These are phyloP conservation scores for Santalum album DNA, from an alignment of 164 flowering plant genomes.

Conservation along the genomic window DNA sequence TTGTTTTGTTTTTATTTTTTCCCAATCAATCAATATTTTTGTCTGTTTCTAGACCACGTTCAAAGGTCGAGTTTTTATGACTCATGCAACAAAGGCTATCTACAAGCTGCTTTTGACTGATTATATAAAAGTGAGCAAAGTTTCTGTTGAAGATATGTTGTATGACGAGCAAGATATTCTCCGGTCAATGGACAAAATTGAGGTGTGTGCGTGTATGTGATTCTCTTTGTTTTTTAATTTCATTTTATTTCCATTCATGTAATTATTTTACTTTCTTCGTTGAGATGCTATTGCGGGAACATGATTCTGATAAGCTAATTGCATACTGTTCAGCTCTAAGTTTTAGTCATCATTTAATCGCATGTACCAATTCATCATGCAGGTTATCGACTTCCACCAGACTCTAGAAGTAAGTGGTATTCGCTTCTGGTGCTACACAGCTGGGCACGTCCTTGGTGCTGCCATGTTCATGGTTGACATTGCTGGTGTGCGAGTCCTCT, in stretches of 20 bases:
- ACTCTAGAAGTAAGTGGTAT: conserved; percentile 92
- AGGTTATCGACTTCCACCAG: conserved; percentile 98
- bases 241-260: no score
- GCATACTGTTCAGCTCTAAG: background rate
- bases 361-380: conserved; percentile 7
- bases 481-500: conserved; percentile 93
- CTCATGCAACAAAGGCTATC: conserved; percentile 85
- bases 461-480: conserved; percentile 99
- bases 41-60: conserved; percentile 69
- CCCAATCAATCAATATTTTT: background rate
- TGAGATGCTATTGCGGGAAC: no score
- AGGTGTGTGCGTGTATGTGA: conserved; percentile 27
- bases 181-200: conserved; percentile 93
- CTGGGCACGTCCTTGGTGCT: conserved; percentile 99
- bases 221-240: background rate
- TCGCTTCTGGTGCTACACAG: conserved; percentile 98
- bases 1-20: background rate
- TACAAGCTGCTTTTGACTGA: conserved; percentile 72
- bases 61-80: conserved; percentile 83
- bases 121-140: conserved; percentile 76
- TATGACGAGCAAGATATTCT: conserved; percentile 73
- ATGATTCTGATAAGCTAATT: no score
- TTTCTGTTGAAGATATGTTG: conserved; percentile 89
- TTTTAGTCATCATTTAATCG: background rate
- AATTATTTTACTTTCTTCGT: no score